phyloP scores from a whole-genome alignment of 495 filamentous ascomycete genomes.

The Aspergillus carlsbadensis region DNA sequence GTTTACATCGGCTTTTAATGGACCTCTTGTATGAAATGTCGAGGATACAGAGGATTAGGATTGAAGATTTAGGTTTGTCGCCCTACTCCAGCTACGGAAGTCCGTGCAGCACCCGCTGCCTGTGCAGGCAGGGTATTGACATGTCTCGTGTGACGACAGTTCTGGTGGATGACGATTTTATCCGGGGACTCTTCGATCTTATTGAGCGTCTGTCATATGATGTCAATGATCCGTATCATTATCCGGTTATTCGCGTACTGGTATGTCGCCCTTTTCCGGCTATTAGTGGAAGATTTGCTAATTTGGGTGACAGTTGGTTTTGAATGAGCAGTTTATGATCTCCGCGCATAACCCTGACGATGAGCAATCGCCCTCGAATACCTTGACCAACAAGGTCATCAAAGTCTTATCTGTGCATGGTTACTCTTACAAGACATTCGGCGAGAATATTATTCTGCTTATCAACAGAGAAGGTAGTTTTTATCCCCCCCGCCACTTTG shows the following conservation, averaged over 20 bases:
- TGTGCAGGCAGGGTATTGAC: conserved; percentile 11
- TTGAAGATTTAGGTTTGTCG: conserved; percentile 70
- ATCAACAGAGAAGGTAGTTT: conserved; percentile 85
- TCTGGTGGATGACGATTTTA: conserved; percentile 79
- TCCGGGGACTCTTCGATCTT: conserved; percentile 79
- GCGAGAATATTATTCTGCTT: conserved; percentile 94
- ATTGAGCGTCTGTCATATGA: conserved; percentile 90
- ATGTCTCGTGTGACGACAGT: conserved; percentile 28
- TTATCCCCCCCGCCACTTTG: neutral
- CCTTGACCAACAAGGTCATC: conserved; percentile 89
- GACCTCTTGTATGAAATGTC: conserved; percentile 97
- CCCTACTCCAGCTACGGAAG: no score
- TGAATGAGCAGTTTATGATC: conserved; percentile 99
- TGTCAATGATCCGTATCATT: conserved; percentile 92
- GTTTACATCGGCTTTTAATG: conserved; percentile 77
- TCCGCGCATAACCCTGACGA: conserved; percentile 53
- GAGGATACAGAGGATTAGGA: conserved; percentile 77
- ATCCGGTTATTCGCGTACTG: conserved; percentile 88
- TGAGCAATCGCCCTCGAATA: conserved; percentile 33
- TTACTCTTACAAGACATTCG: conserved; percentile 84
- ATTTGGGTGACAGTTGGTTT: conserved; percentile 65
- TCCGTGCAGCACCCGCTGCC: neutral
- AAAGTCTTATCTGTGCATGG: conserved; percentile 82
- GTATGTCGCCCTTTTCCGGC: conserved; percentile 46
- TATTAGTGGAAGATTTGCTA: neutral